phyloP scores from a whole-genome alignment of 1,284 basidiomycete genomes.

The Rhodotorula mucilaginosa region DNA sequence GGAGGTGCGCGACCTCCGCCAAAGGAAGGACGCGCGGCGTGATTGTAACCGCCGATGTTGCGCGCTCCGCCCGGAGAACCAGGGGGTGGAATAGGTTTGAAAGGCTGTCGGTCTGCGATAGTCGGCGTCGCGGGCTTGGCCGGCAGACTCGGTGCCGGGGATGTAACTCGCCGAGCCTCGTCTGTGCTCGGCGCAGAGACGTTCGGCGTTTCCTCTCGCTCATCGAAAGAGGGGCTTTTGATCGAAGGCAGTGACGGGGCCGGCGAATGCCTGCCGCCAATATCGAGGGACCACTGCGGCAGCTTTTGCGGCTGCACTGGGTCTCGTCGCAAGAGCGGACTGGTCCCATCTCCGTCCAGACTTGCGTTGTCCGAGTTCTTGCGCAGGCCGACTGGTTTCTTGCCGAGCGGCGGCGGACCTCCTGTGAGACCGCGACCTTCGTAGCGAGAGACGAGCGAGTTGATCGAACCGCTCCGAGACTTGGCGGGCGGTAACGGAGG shows the following conservation, averaged over 20 bases:
- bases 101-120: conserved; percentile 9
- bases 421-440: conserved; percentile 27
- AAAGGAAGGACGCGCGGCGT: background rate
- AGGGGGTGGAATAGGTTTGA: conserved; percentile 34
- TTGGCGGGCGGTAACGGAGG: conserved; percentile 3
- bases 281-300: conserved; percentile 3
- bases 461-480: conserved; percentile 28
- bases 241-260: background rate
- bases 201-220: background rate
- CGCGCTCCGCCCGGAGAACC: conserved; percentile 1
- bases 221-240: background rate
- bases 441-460: conserved; percentile 42
- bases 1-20: background rate
- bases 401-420: conserved; percentile 16
- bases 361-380: conserved; percentile 20
- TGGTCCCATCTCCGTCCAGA: background rate
- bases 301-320: conserved; percentile 4
- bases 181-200: background rate
- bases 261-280: background rate
- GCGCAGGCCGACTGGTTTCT: conserved; percentile 14
- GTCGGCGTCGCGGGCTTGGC: conserved; percentile 14
- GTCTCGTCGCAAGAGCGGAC: conserved; percentile 2
- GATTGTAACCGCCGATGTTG: background rate
- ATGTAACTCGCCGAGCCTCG: background rate
- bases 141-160: background rate